These are phyloP conservation scores for Xylaria sp. DNA, from an alignment of 2,329 filamentous ascomycete genomes.

Conservation along the genomic window DNA sequence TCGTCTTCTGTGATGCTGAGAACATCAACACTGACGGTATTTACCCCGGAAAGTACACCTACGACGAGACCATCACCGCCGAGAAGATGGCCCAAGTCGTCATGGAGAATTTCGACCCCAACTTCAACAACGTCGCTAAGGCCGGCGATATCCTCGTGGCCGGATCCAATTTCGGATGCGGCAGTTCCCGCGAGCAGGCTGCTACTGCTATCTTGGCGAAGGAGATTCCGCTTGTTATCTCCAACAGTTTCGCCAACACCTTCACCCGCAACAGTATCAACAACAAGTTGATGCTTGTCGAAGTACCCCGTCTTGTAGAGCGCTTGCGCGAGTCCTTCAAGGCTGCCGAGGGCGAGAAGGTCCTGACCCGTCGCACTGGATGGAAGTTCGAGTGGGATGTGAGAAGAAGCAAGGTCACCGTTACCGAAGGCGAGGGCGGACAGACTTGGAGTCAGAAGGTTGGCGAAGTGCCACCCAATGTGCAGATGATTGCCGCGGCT, in stretches of 20 bases:
- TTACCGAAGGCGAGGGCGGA: neutral
- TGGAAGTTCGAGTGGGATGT: conserved; percentile 85
- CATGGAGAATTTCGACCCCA: conserved; percentile 90
- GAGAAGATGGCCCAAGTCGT: conserved; percentile 83
- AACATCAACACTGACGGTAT: conserved; percentile 83
- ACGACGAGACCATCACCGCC: conserved; percentile 73
- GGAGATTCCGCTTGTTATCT: conserved; percentile 72
- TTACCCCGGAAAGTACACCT: conserved; percentile 88
- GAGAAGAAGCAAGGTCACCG: neutral
- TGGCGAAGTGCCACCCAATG: neutral
- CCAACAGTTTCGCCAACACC: conserved; percentile 79
- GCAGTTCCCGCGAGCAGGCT: conserved; percentile 70
- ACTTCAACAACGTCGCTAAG: neutral
- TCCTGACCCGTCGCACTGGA: conserved; percentile 66
- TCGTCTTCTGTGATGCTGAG: conserved; percentile 62
- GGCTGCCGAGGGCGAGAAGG: conserved; percentile 34
- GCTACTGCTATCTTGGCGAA: conserved; percentile 82
- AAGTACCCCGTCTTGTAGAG: conserved; percentile 62
- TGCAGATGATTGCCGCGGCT: neutral
- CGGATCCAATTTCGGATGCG: conserved; percentile 6
- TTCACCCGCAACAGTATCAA: conserved; percentile 76
- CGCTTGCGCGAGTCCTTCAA: conserved; percentile 56
- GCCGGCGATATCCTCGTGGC: neutral
- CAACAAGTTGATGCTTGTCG: conserved; percentile 68
- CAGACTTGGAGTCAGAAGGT: neutral